Base-by-base conservation (phyloP, 1,284 basidiomycete genomes). In the Apiotrichum siamense region DNA sequence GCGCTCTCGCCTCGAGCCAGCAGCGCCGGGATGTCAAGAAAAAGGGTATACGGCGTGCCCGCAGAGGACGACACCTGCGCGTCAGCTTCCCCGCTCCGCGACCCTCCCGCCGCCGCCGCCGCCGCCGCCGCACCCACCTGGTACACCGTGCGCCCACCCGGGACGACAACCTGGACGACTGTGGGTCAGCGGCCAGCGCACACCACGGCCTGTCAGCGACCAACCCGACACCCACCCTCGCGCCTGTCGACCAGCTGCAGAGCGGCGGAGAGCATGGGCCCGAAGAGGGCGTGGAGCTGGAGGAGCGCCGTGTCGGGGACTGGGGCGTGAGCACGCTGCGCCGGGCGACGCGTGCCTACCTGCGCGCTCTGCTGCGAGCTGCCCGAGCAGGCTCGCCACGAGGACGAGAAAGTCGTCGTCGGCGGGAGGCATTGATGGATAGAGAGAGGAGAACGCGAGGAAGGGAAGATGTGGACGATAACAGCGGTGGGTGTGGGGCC, bases 241-340 rank as follows among this genome's bases (percentile, higher is more conserved):
- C 65, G 52, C 20, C 64, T 41, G 50, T 72, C 70, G 1, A 69
- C 58, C 12, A 72, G 59, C 57, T 70, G 67, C 10, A 72, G 51
- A 6, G 70, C 68, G 2, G 67, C 65, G 24, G 61, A 49, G 21
- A 72, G 48, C 67, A 69, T 70, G 11, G 66, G 57, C 9, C 68
- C 70, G 27, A 72, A 69, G 6, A 72, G 33, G 13, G 58, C 54
- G 29, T 70, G 62, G 1, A 72, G 61, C 49, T 67, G 67, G 0
- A 67, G 50, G 1, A 72, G 54, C 4, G 59, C 33, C 0, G 53
- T 45, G 46, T 69, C 67, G 21, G 47, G 27, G 17, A 59, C 65
- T 65, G 40, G n/a, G n/a, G n/a, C n/a, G n/a, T n/a, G n/a, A n/a
- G n/a, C n/a, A n/a, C n/a, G n/a, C n/a, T n/a, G n/a, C n/a, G n/a